Conservation (phyloP, 345 rosid species). For the Corchorus capsularis region DNA sequence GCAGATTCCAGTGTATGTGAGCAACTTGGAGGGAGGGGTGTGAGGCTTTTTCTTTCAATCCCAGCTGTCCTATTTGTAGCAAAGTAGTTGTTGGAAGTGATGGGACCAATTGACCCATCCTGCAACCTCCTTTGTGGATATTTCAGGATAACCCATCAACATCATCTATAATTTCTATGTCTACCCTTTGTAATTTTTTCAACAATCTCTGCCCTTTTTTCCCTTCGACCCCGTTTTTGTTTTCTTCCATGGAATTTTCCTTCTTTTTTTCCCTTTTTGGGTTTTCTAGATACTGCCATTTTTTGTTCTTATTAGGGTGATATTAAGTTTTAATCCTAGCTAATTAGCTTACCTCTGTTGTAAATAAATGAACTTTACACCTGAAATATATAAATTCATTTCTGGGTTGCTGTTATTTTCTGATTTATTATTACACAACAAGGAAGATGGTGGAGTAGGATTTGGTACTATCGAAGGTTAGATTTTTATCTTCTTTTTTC, state of each 20-base stretch:
- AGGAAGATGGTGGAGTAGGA: slow-evolving; percentile 20
- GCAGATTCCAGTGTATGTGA: slow-evolving; percentile 40
- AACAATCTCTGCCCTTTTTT: not conserved
- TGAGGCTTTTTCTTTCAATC: slow-evolving; percentile 43
- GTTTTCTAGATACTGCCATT: slow-evolving; percentile 31
- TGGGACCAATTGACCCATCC: slow-evolving; percentile 53
- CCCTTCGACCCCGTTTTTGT: slow-evolving; percentile 8
- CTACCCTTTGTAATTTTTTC: slow-evolving; percentile 40
- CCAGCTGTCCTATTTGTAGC: slow-evolving; percentile 42
- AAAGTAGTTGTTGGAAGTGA: slow-evolving; percentile 40
- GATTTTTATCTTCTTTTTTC: slow-evolving; percentile 20
- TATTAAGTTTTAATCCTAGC: slow-evolving; percentile 13
- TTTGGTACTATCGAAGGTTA: slow-evolving; percentile 27
- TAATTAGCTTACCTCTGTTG: slow-evolving; percentile 14
- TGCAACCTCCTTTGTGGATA: slow-evolving; percentile 33
- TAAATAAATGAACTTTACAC: not conserved
- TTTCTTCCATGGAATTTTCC: not conserved
- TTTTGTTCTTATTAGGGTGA: slow-evolving; percentile 37
- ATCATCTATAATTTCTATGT: slow-evolving; percentile 52
- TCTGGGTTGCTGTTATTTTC: slow-evolving; percentile 6
- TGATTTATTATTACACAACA: not conserved
- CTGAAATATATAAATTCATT: not conserved
- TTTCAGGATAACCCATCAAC: slow-evolving; percentile 59
- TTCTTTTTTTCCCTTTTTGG: slow-evolving; percentile 17
- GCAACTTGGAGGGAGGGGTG: slow-evolving; percentile 35